Base-by-base conservation (phyloP, 2,329 filamentous ascomycete genomes). In the Exophiala mesophila region DNA sequence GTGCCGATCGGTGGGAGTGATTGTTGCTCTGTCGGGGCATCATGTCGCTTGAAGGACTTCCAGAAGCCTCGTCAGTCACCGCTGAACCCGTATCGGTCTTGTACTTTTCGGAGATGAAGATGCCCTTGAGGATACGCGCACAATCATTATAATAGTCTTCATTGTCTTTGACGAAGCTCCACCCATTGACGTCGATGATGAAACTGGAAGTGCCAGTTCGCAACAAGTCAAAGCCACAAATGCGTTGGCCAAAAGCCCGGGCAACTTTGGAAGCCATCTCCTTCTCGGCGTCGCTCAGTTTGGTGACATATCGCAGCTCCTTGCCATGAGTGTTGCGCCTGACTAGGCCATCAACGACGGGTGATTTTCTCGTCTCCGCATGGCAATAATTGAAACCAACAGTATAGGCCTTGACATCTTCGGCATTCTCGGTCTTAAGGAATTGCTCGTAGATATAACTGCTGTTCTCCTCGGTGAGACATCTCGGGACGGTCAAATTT, bases 111-210 rank as follows among this genome's bases (percentile, higher is more conserved):
- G 80, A 80, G 51, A 94, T 72, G 54, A 98, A 97, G 60, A 94
- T 86, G 5, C 92, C 83, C 59, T 82, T 86, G 38, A 98, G 70
- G 36, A 97, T 95, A 46, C 73, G 82, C 16, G 92, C 81, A 55
- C 84, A 92, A 58, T 88, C 87, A 58, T 97, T 86, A 62, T 98
- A 98, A 64, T 98, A 98, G 47, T 94, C 89, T 50, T 96, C 90
- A 57, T 98, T 98, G 63, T 98, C 94, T 63, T 98, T 98, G 63
- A 98, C 92, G 58, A 98, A 98, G 60, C 90, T 97, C 94, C 94
- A 98, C 9, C 92, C 92, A 63, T 98, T 98, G 56, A 98, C 92
- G 58, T 98, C 92, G 54, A 98, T 98, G 36, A 98, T 92, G 65
- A 88, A 98, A 62, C 90, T 97, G 63, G 87, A 87, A 12, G 88